Evolutionary conservation across 2,329 filamentous ascomycete species (phyloP), one percentile per base, ranked within the genome.

Genomic region (Epichloe scottii): DNA sequence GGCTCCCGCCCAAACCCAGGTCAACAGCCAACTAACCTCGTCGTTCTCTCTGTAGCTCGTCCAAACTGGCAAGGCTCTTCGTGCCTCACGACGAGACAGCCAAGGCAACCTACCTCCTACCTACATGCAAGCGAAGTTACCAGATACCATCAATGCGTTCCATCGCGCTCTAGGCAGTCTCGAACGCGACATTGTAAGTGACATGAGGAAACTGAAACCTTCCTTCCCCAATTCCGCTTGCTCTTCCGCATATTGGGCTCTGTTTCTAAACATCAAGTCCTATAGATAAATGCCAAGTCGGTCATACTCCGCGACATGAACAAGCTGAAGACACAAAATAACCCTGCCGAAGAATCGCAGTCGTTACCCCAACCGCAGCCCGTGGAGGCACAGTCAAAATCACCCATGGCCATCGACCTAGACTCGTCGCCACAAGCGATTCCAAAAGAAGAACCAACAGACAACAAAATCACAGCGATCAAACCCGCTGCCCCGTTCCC

Each of bases 1-100:
- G 2, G 8, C 30, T 44, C 12, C 17, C 46, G 51, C 42, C 37
- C 35, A 34, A 30, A 43, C 5, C 19, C 14, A 46, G 38, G 23
- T 7, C 19, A n/a, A 4, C 35, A 34, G 21, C 6, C 12, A 39
- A 34, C 21, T 46, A 39, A 45, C 30, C 12, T 14, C 23, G 23
- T 17, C n/a, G 35, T 40, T 40, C 26, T 41, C 30, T 11, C 26
- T 40, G 35, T 39, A 82, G 79, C 72, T 82, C 26, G 69, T 82
- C 14, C 75, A 81, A 61, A 77, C 75, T 2, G 78, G 77, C 15
- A 82, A 78, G 60, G 75, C 77, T 17, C 65, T 82, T 12, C 76
- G 70, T 46, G 66, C 72, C 2, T 72, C 71, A 38, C 66, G 67
- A 33, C 73, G 70, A 56, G 73, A 77, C 55, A 68, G 69, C 14